A percentile compares a stretch with the other conserved stretches of the same genome.
Conservation (phyloP, 257 asterid genomes). For the Primulina huaijiensis region DNA sequence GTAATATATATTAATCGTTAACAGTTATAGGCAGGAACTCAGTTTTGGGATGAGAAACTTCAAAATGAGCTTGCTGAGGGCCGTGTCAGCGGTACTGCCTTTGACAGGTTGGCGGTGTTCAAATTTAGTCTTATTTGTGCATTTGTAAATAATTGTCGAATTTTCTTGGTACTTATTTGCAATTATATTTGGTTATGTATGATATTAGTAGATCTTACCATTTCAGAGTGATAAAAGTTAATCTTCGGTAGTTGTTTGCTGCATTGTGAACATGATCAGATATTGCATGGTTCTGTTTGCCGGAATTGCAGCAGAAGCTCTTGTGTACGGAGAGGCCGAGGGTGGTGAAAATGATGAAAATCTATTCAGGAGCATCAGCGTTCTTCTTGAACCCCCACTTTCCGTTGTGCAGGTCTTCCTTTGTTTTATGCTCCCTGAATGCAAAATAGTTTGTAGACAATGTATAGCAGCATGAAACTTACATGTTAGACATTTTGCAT, state of each 20-base stretch:
- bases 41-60: constrained; percentile 94
- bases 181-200: constrained; percentile 2
- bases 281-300: constrained; percentile 98
- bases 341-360: constrained; percentile 98
- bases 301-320: constrained; percentile 98
- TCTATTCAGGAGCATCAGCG: constrained; percentile 68
- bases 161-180: not conserved
- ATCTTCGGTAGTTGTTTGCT: constrained; percentile 7
- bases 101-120: constrained; percentile 64
- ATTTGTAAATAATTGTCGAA: constrained; percentile 11
- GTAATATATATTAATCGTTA: constrained; percentile 11
- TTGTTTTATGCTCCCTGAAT: constrained; percentile 14
- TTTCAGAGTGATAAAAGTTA: constrained; percentile 11
- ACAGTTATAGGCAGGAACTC: constrained; percentile 87
- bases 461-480: not conserved
- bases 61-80: constrained; percentile 89
- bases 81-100: constrained; percentile 79
- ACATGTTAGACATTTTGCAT: not conserved
- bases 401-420: constrained; percentile 67
- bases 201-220: constrained; percentile 1
- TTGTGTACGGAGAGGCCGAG: constrained; percentile 88
- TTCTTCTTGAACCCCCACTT: constrained; percentile 86
- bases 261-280: constrained; percentile 42
- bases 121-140: constrained; percentile 14
- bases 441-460: not conserved